phyloP scores from a whole-genome alignment of 2,329 filamentous ascomycete genomes.

The Penicillium hesseltinei region DNA sequence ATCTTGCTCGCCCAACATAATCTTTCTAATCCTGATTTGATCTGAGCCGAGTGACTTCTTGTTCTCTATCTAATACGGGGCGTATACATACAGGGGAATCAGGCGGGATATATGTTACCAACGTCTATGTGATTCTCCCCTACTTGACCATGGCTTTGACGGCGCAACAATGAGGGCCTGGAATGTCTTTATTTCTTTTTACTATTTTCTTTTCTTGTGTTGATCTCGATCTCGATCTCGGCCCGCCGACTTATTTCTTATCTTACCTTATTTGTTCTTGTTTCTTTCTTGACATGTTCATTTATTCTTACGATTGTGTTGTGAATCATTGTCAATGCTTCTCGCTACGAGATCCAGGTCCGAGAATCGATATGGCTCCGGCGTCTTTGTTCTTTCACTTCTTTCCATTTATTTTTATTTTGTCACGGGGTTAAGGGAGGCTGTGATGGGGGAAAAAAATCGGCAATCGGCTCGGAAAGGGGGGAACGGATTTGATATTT shows the following conservation, averaged over 20 bases:
- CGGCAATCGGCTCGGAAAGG: background rate
- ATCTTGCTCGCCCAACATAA: conserved; percentile 26
- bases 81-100: conserved; percentile 40
- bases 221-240: conserved; percentile 9
- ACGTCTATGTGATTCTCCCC: conserved; percentile 26
- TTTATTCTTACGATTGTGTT: conserved; percentile 19
- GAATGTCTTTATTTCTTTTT: conserved; percentile 19
- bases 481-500: background rate
- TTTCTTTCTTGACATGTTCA: conserved; percentile 18
- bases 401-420: conserved; percentile 4
- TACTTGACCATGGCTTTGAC: conserved; percentile 28
- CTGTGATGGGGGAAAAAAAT: background rate
- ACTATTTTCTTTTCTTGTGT: conserved; percentile 12
- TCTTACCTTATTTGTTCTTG: conserved; percentile 15
- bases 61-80: conserved; percentile 34
- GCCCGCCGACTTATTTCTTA: conserved; percentile 11
- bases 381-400: conserved; percentile 8
- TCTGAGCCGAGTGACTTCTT: conserved; percentile 18
- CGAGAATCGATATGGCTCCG: conserved; percentile 6
- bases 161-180: conserved; percentile 33
- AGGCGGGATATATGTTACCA: conserved; percentile 34
- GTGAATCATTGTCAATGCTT: conserved; percentile 15
- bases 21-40: conserved; percentile 24
- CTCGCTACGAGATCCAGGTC: conserved; percentile 7
- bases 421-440: background rate